phyloP scores from a whole-genome alignment of 768 basidiomycete genomes.

The Ephemerocybe angulata region DNA sequence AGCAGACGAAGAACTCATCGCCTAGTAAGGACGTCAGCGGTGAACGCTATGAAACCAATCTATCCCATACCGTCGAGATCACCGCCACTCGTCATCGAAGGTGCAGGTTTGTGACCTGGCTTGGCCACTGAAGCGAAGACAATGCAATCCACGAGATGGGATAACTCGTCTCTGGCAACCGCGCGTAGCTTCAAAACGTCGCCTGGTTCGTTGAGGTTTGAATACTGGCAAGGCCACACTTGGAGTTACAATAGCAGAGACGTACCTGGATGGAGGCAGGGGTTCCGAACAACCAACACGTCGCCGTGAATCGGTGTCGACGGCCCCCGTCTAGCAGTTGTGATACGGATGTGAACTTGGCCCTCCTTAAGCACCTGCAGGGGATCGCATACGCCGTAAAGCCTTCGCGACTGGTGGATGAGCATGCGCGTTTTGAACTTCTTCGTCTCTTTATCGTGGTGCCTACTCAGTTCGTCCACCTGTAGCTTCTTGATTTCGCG shows the following conservation, averaged over 20 bases:
- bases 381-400: slow-evolving; percentile 70
- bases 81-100: slow-evolving; percentile 69
- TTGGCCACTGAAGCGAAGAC: slow-evolving; percentile 60
- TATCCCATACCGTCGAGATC: slow-evolving; percentile 49
- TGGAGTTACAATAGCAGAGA: neutral
- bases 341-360: slow-evolving; percentile 60
- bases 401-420: slow-evolving; percentile 55
- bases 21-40: slow-evolving; percentile 34
- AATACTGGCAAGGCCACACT: neutral
- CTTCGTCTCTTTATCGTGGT: slow-evolving; percentile 45
- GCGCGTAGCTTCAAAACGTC: slow-evolving; percentile 65
- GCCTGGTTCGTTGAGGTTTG: slow-evolving; percentile 29
- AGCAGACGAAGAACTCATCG: slow-evolving; percentile 66
- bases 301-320: slow-evolving; percentile 57
- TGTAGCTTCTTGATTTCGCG: slow-evolving; percentile 45
- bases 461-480: slow-evolving; percentile 46
- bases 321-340: slow-evolving; percentile 45
- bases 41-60: neutral
- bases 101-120: slow-evolving; percentile 57
- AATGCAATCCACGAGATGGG: slow-evolving; percentile 62
- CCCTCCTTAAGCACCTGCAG: slow-evolving; percentile 60
- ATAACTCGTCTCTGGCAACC: slow-evolving; percentile 43
- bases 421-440: slow-evolving; percentile 57
- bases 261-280: slow-evolving; percentile 64
- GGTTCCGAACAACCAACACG: slow-evolving; percentile 64